These are phyloP conservation scores for Mollisia scopiformis DNA, from an alignment of 2,329 filamentous ascomycete species.

Conservation along the genomic window DNA sequence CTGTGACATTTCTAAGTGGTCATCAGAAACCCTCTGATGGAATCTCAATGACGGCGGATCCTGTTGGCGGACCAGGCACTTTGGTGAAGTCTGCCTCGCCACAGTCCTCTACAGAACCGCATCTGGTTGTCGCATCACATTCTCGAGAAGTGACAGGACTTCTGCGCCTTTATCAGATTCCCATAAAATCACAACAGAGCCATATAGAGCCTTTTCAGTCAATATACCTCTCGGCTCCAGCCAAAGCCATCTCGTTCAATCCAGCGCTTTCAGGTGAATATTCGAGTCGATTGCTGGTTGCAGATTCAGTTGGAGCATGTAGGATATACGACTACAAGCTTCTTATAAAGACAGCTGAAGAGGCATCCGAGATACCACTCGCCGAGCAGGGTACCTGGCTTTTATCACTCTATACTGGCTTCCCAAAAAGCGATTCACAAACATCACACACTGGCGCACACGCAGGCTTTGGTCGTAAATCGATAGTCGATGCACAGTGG, in stretches of 20 bases:
- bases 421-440: conserved; percentile 28
- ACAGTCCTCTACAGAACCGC: conserved; percentile 35
- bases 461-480: conserved; percentile 54
- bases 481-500: conserved; percentile 65
- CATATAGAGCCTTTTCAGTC: conserved; percentile 59
- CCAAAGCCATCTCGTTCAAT: conserved; percentile 63
- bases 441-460: conserved; percentile 49
- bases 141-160: conserved; percentile 61
- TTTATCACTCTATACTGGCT: conserved; percentile 57
- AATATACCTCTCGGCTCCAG: conserved; percentile 58
- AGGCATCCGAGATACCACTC: conserved; percentile 46
- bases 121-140: conserved; percentile 62
- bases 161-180: conserved; percentile 60
- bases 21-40: conserved; percentile 57
- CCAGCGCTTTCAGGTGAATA: conserved; percentile 46
- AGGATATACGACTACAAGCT: conserved; percentile 64
- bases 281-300: conserved; percentile 59
- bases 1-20: conserved; percentile 55
- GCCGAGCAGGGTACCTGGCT: conserved; percentile 64
- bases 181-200: conserved; percentile 40
- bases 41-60: conserved; percentile 54
- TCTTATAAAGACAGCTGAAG: conserved; percentile 54
- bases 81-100: conserved; percentile 17
- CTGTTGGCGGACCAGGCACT: conserved; percentile 39
- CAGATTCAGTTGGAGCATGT: conserved; percentile 57